A percentile compares a stretch with the other conserved stretches of the same genome.
Conservation (phyloP, 352 stramenopile species). For the Phytophthora pinifolia region DNA sequence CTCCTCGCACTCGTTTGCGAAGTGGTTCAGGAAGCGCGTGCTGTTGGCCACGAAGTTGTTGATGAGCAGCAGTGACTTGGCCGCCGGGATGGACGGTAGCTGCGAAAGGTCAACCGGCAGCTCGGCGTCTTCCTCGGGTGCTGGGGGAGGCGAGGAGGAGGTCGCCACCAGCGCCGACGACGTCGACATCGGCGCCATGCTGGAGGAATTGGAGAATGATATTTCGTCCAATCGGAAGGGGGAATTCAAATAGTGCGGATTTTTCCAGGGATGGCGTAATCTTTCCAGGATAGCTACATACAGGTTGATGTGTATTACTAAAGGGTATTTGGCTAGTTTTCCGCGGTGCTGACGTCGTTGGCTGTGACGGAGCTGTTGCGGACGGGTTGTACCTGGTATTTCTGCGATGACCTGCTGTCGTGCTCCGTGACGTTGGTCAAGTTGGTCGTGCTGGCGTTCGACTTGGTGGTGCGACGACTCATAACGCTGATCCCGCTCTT, state of each 20-base stretch:
- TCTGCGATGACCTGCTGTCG: no score
- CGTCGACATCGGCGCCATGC: constrained; percentile 42
- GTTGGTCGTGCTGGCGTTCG: no score
- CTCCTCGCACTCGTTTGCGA: constrained; percentile 82
- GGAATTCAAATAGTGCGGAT: background rate
- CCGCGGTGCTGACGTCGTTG: no score
- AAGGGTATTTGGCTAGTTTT: no score
- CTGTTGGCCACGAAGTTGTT: constrained; percentile 90
- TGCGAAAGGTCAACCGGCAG: constrained; percentile 79
- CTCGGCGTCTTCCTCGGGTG: constrained; percentile 60
- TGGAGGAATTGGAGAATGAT: constrained; percentile 25
- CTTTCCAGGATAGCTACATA: background rate
- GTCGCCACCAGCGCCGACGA: constrained; percentile 60
- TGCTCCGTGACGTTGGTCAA: no score
- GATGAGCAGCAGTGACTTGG: constrained; percentile 81
- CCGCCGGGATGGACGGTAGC: constrained; percentile 65
- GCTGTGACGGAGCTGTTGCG: no score
- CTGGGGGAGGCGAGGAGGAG: constrained; percentile 4
- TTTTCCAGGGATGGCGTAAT: background rate
- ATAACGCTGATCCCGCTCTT: constrained; percentile 3
- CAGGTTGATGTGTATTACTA: background rate
- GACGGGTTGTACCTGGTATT: no score
- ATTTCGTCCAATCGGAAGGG: constrained; percentile 11
- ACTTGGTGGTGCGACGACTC: no score
- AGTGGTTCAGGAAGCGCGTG: constrained; percentile 87